Base-by-base conservation (phyloP, 2,329 filamentous ascomycete genomes). In the Penicillium sp. region DNA sequence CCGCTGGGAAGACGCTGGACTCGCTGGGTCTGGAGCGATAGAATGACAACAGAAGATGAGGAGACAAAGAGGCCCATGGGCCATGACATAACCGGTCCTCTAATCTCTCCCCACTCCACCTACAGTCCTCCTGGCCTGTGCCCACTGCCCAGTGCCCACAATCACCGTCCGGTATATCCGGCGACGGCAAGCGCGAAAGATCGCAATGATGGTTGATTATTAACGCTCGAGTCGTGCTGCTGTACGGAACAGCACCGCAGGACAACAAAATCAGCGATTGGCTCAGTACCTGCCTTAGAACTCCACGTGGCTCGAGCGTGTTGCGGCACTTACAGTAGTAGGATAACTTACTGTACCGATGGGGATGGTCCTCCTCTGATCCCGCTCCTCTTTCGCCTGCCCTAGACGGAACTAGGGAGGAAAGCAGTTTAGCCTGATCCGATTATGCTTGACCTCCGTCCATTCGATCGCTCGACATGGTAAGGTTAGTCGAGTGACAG, bases 221-320 rank as follows among this genome's bases (percentile, higher is more conserved):
- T 45, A 8, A 20, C 11, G 22, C 17, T 45, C 17, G 31, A 25
- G 31, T 10, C 22, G 52, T 47, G n/a, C 17, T 37, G 25, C 14
- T 22, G 42, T 20, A n/a, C 25, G 5, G 25, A 28, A 5, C 28
- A 7, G 42, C 12, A 17, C 15, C 42, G 15, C 42, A 20, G 58
- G 17, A 38, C n/a, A 15, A 15, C 15, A 52, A 65, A 65, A 60
- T 67, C 64, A 37, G 64, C 66, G 65, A 63, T 63, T 62, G 63
- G 61, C 47, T 47, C 41, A 58, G 65, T 67, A 64, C 66, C 64
- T 67, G 64, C 61, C 54, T 67, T 63, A 63, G 51, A 41, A 59
- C 61, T 62, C 66, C 66, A 68, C 65, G 67, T 68, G 66, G 67
- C 65, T 63, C 54, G 50, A 60, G 53, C 58, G 34, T 34, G 41